These are phyloP conservation scores for Tetrastigma voinierianum DNA, from an alignment of 164 flowering plant genomes.

Conservation along the genomic window DNA sequence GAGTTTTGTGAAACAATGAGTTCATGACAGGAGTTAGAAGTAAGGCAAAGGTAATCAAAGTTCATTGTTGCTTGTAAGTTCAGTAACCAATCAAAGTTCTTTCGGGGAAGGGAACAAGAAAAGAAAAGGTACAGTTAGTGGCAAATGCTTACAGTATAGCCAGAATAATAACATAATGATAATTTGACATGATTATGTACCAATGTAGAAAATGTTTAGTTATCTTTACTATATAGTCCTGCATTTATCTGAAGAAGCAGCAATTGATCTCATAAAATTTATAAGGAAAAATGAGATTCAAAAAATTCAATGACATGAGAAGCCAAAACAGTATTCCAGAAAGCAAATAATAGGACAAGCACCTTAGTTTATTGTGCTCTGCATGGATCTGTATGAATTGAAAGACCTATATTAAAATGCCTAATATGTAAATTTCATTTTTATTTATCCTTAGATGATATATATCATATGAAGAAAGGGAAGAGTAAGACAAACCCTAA, in stretches of 20 bases:
- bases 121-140: background rate
- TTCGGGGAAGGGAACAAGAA: background rate
- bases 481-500: too few species aligned
- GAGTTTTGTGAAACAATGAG: background rate
- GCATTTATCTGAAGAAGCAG: background rate
- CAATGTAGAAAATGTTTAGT: background rate
- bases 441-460: too few species aligned
- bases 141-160: background rate
- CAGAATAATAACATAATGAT: slow-evolving; percentile 1
- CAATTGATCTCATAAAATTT: background rate
- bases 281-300: background rate
- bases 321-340: too few species aligned
- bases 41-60: background rate
- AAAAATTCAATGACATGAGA: too few species aligned
- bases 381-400: too few species aligned
- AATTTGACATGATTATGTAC: background rate
- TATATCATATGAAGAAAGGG: too few species aligned
- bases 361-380: too few species aligned
- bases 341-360: too few species aligned
- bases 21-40: background rate
- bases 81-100: too few species aligned
- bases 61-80: too few species aligned
- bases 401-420: too few species aligned
- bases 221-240: background rate
- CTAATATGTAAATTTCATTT: too few species aligned